phyloP scores from a whole-genome alignment of 257 asterid species.

The Solanum pennellii region DNA sequence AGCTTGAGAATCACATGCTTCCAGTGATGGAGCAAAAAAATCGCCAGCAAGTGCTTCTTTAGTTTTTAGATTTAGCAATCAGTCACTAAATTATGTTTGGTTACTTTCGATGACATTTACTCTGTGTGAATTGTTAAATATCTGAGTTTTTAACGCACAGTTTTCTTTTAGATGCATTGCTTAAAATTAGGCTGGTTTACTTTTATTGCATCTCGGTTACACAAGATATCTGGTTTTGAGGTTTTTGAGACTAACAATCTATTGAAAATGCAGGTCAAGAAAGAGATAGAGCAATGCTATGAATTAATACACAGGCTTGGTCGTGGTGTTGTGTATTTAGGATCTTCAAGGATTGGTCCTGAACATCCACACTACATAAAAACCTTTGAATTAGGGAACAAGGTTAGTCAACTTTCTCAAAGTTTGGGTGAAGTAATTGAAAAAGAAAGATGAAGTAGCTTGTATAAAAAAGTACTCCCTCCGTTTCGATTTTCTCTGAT shows the following conservation, averaged over 20 bases:
- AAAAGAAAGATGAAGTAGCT: not conserved
- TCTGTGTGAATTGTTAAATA: not conserved
- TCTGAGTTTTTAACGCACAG: not conserved
- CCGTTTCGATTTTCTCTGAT: not conserved
- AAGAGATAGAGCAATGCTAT: slow-evolving; percentile 75
- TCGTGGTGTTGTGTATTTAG: slow-evolving; percentile 89
- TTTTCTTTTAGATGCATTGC: not conserved
- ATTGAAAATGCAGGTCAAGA: slow-evolving; percentile 50
- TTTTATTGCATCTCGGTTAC: not conserved
- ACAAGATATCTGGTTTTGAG: not conserved
- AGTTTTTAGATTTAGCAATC: not conserved
- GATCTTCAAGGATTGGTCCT: slow-evolving; percentile 80
- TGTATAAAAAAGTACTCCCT: not conserved
- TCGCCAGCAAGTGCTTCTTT: not conserved
- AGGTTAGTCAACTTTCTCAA: slow-evolving; percentile 23
- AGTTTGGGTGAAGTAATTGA: not conserved
- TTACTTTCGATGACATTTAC: not conserved
- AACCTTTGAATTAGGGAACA: slow-evolving; percentile 52
- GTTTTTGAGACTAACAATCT: not conserved
- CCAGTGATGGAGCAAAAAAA: not conserved
- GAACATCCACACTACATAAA: slow-evolving; percentile 53
- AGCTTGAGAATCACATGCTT: not conserved
- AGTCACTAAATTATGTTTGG: not conserved
- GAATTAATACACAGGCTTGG: slow-evolving; percentile 70
- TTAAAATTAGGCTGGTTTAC: not conserved